Evolutionary conservation across 2,329 filamentous ascomycete genomes (phyloP).

Genomic region (Biscogniauxia mediterranea): DNA sequence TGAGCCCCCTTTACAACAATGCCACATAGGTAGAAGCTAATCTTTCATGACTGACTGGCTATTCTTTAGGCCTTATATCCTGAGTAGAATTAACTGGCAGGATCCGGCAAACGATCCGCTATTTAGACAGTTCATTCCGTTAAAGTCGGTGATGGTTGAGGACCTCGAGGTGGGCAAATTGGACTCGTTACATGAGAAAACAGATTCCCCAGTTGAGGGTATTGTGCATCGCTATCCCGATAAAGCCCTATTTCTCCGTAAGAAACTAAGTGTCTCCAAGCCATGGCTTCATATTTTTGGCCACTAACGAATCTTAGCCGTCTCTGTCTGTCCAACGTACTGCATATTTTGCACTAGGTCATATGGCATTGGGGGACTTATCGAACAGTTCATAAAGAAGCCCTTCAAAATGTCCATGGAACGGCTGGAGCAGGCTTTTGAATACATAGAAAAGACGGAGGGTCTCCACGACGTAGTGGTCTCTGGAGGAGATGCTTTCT

Average conservation of each 20-base stretch:
- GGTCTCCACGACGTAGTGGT: constrained; percentile 58
- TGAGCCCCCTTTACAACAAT: constrained; percentile 24
- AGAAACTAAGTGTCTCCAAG: constrained; percentile 29
- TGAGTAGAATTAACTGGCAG: constrained; percentile 58
- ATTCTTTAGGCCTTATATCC: constrained; percentile 50
- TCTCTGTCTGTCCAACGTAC: constrained; percentile 60
- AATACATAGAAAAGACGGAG: constrained; percentile 52
- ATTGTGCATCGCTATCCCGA: constrained; percentile 64
- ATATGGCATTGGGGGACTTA: constrained; percentile 56
- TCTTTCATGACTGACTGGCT: constrained; percentile 3
- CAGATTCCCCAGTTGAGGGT: constrained; percentile 54
- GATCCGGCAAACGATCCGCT: constrained; percentile 59
- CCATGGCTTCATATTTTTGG: neutral
- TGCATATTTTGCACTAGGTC: constrained; percentile 63
- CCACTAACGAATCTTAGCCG: constrained; percentile 40
- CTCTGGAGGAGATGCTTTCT: constrained; percentile 62
- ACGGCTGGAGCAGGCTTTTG: constrained; percentile 56
- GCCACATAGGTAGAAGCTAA: neutral
- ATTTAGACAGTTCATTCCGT: constrained; percentile 58
- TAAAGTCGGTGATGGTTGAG: constrained; percentile 49
- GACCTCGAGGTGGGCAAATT: constrained; percentile 55
- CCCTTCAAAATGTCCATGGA: constrained; percentile 37
- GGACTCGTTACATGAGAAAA: constrained; percentile 58
- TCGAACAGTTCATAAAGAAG: constrained; percentile 46
- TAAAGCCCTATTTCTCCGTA: constrained; percentile 61